These are phyloP conservation scores for Diaporthe ampelina DNA, from an alignment of 2,329 filamentous ascomycete genomes.

Conservation along the genomic window DNA sequence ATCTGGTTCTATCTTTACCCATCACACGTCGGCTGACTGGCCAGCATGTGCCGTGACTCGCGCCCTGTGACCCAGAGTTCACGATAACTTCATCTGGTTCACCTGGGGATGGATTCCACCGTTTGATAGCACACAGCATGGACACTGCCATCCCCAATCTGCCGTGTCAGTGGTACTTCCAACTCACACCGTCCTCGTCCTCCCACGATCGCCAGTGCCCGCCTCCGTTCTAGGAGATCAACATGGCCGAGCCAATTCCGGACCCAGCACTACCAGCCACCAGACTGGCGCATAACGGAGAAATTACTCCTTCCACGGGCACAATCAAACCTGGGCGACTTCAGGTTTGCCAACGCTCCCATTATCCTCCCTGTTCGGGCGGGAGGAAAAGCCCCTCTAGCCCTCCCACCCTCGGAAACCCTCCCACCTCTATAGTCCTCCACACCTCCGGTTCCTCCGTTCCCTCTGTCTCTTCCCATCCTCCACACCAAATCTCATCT, in stretches of 20 bases:
- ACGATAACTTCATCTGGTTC: conserved; percentile 31
- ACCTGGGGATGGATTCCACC: neutral
- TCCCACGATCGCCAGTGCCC: conserved; percentile 8
- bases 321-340: neutral
- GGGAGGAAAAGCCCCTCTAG: conserved; percentile 5
- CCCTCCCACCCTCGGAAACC: neutral
- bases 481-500: neutral
- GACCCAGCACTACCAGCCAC: conserved; percentile 27
- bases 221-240: conserved; percentile 30
- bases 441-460: conserved; percentile 3
- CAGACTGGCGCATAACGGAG: conserved; percentile 19
- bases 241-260: conserved; percentile 20
- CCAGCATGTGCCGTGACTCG: conserved; percentile 27
- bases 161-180: neutral
- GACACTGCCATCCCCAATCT: neutral
- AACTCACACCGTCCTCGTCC: neutral
- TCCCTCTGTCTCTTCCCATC: neutral
- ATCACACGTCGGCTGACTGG: conserved; percentile 23
- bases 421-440: neutral
- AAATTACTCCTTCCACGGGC: conserved; percentile 4
- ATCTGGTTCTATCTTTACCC: conserved; percentile 30
- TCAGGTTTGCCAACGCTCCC: neutral
- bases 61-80: conserved; percentile 27
- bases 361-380: neutral
- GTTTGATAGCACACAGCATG: neutral